Base-by-base conservation (phyloP, 2,329 filamentous ascomycete species). In the Fusarium nelsonii region DNA sequence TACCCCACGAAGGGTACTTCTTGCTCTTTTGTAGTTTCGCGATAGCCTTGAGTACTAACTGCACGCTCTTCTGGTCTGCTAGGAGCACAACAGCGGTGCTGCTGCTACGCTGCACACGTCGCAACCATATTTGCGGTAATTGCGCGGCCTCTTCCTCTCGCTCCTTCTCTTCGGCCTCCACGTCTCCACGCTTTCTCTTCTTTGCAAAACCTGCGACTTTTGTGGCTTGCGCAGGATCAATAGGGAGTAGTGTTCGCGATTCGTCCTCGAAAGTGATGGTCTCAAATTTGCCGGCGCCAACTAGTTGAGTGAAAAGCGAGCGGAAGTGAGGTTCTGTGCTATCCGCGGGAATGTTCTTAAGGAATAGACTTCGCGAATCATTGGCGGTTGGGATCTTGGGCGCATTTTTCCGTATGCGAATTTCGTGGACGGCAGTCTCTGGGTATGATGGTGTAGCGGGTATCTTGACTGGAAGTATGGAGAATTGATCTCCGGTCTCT, bases 261-360 rank as follows among this genome's bases (percentile, higher is more conserved):
- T 88, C 84, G 69, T 86, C 85, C 69, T 94, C 91, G 69, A 98
- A 97, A 0, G 86, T 82, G 7, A 97, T 91, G 53, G 83, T 84
- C 78, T 97, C 93, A 48, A 98, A 91, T 46, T 91, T 86, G 4
- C 92, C 92, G 1, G 91, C 89, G 10, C 92, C 91, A 0, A 97
- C 85, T 16, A 97, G 87, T 1, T 86, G 83, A 1, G 88, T 82
- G 72, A 98, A 97, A 0, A 98, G 82, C 41, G 89, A 84, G 44
- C 93, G 90, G 41, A 98, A 85, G 73, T 94, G 92, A 2, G 84
- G 79, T 58, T 93, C 90, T 6, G 93, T 97, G 62, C 93, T 90
- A 76, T 97, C 94, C 67, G 91, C 84, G 8, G 96, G 96, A 1
- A 97, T 82, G 75, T 99, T 98, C 68, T 94, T 92, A n/a, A 97